Conservation (phyloP, 371 early-diverging fungal genomes). For the Saksenaea oblongispora region DNA sequence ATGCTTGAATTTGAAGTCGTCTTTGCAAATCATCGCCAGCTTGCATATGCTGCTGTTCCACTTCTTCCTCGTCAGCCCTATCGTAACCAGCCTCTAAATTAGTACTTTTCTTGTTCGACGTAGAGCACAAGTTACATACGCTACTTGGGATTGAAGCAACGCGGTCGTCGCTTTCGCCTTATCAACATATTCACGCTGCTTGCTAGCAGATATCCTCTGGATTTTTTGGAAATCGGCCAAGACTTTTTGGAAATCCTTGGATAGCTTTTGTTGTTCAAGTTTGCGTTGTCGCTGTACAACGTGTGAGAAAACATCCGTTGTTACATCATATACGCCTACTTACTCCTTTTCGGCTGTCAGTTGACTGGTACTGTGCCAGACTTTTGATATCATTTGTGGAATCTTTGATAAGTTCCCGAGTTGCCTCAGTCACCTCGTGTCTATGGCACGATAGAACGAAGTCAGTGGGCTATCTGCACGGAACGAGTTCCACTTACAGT, state of each 20-base stretch:
- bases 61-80: constrained; percentile 49
- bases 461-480: neutral
- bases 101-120: too few relatives aligned
- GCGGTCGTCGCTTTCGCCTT: constrained; percentile 58
- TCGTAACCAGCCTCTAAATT: neutral
- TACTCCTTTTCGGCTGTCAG: constrained; percentile 32
- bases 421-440: constrained; percentile 80
- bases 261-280: constrained; percentile 79
- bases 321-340: neutral
- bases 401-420: constrained; percentile 78
- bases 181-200: constrained; percentile 85
- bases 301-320: constrained; percentile 1
- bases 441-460: constrained; percentile 37
- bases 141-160: constrained; percentile 38
- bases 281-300: constrained; percentile 67
- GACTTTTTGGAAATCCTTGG: constrained; percentile 91
- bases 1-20: constrained; percentile 67
- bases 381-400: constrained; percentile 77
- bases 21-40: constrained; percentile 67
- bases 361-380: constrained; percentile 48
- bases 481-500: constrained; percentile 55
- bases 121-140: too few relatives aligned
- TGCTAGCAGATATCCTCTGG: constrained; percentile 82
- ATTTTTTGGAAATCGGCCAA: constrained; percentile 85
- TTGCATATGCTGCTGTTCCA: constrained; percentile 23